phyloP scores from a whole-genome alignment of 75 land plant species.

The Cunninghamia lanceolata region DNA sequence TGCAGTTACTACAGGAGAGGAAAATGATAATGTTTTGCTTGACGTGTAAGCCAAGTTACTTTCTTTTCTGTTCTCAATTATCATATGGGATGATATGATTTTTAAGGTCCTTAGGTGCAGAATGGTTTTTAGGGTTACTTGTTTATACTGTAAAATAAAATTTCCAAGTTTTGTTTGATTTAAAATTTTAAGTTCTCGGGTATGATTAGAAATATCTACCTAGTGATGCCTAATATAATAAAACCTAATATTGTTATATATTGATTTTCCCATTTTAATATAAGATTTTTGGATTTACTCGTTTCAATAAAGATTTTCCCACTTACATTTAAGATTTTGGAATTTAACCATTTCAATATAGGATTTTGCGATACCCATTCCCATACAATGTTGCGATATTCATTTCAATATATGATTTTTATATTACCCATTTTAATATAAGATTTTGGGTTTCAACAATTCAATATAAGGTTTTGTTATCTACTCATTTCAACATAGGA shows the following conservation, averaged over 20 bases:
- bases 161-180: not conserved
- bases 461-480: not conserved
- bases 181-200: not conserved
- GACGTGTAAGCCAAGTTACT: constrained; percentile 27
- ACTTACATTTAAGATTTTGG: not conserved
- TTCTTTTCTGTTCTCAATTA: not conserved
- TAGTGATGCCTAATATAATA: not conserved
- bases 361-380: not conserved
- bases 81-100: not conserved
- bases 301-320: not conserved
- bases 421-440: not conserved
- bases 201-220: not conserved
- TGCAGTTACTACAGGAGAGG: constrained; percentile 42
- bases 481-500: not conserved
- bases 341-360: not conserved
- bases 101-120: no score
- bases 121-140: not conserved
- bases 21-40: constrained; percentile 41
- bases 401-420: not conserved
- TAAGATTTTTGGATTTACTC: not conserved
- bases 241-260: not conserved
- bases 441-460: not conserved
- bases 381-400: not conserved
- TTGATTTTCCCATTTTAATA: not conserved
- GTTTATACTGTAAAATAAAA: not conserved